Percentiles rank a stretch among this genome's conserved stretches.
These are phyloP conservation scores for Globisporangium irregulare DNA, from an alignment of 352 stramenopile genomes.

Conservation along the genomic window DNA sequence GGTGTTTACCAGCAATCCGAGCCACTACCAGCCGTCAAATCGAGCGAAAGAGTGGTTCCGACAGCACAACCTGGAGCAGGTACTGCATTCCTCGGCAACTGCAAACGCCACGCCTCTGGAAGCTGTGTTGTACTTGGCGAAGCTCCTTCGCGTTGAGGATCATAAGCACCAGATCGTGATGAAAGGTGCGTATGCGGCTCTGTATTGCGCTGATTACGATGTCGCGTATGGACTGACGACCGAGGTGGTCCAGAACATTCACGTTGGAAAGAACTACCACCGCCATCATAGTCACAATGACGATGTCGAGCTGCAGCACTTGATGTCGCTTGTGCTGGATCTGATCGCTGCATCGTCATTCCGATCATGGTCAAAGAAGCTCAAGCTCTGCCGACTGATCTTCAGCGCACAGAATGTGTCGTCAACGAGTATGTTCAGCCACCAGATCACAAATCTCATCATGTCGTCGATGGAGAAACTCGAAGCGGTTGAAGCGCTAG, in stretches of 20 bases:
- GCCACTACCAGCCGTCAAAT: conserved; percentile 50
- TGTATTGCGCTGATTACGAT: conserved; percentile 70
- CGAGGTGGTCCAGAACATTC: conserved; percentile 31
- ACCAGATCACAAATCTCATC: conserved; percentile 50
- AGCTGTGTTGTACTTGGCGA: conserved; percentile 48
- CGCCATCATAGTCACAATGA: conserved; percentile 6
- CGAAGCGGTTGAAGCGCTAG: conserved; percentile 51
- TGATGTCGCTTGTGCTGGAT: conserved; percentile 67
- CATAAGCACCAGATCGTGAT: conserved; percentile 47
- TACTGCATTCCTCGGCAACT: conserved; percentile 1
- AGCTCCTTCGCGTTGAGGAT: conserved; percentile 41
- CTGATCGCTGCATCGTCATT: conserved; percentile 63
- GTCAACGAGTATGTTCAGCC: conserved; percentile 28
- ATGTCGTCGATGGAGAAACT: conserved; percentile 47
- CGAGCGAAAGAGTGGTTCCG: conserved; percentile 45
- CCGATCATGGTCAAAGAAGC: conserved; percentile 58
- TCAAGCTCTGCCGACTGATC: conserved; percentile 33
- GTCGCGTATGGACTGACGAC: conserved; percentile 48
- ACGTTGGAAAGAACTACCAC: not conserved
- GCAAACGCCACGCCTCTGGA: conserved; percentile 24
- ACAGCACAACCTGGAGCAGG: conserved; percentile 16
- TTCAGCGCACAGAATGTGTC: conserved; percentile 27
- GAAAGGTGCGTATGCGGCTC: conserved; percentile 61
- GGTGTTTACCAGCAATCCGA: conserved; percentile 64
- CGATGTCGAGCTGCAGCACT: conserved; percentile 32